Evolutionary conservation across 306 rosid genomes (phyloP).

Genomic region (Hippophae tibetana): DNA sequence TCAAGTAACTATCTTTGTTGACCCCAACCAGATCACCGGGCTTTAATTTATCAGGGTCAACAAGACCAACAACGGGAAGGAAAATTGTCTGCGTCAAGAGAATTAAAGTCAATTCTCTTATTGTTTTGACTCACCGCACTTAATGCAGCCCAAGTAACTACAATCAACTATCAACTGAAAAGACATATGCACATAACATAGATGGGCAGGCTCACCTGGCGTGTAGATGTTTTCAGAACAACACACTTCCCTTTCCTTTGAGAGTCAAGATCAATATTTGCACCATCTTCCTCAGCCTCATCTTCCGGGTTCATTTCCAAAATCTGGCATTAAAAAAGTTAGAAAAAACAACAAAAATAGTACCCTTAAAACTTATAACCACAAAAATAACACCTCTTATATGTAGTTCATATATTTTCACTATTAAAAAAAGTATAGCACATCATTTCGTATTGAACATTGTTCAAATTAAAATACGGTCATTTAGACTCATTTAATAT

Average conservation of each 20-base stretch:
- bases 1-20: conserved; percentile 91
- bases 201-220: conserved; percentile 42
- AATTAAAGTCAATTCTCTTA: no score
- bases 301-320: conserved; percentile 97
- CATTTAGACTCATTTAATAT: no score
- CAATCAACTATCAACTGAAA: not conserved
- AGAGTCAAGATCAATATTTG: conserved; percentile 90
- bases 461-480: no score
- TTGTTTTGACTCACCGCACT: no score
- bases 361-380: not conserved
- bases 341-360: no score
- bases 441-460: no score
- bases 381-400: not conserved
- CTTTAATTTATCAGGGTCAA: conserved; percentile 81
- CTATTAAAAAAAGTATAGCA: no score
- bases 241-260: conserved; percentile 94
- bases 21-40: conserved; percentile 99
- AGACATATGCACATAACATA: not conserved
- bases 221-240: conserved; percentile 86
- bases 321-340: conserved; percentile 31
- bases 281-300: conserved; percentile 95
- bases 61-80: conserved; percentile 96
- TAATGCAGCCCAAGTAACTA: no score
- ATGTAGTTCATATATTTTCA: no score
- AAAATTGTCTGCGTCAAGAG: conserved; percentile 66